Base-by-base conservation (phyloP, 805 yeast genomes). In the Zygoascus flipseniorum region DNA sequence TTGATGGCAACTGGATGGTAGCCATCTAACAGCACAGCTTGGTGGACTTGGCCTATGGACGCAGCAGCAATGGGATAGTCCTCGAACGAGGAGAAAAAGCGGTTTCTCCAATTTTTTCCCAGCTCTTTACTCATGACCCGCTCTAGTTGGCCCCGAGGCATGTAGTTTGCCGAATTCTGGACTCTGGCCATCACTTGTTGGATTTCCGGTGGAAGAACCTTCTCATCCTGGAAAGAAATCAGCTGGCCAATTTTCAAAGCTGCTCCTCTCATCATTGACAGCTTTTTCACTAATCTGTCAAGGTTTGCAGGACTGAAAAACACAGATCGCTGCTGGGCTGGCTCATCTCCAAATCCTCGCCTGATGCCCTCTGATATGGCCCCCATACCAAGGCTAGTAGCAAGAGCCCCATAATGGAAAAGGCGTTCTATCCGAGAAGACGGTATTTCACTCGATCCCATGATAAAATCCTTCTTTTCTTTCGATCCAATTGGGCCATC, bases 211-310 rank as follows among this genome's bases (percentile, higher is more conserved):
- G 99, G 98, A 43, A 92, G 71, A 35, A 92, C 81, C 31, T 86
- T 77, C 56, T 85, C 82, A 67, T 92, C 98, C 69, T 93, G 99
- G 68, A 93, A 92, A 1, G 97, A 88, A 69, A 93, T 72, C 85
- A 93, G 81, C 70, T 93, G 99, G n/a, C 99, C 99, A 53, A 93
- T 79, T 65, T 93, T 93, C 65, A 93, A 75, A 2, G 99, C 99
- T 1, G 98, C 99, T n/a, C 99, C 99, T 65, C 99, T 79, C 99
- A 93, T 93, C 64, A 87, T 82, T 50, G 93, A 81, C 61, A 93
- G 81, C 67, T 89, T 89, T 61, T 81, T 82, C 11, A 96, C 95
- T 74, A 93, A 80, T 51, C 95, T 70, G 62, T 92, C 96, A 44
- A 93, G 82, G 67, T 92, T 93, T 16, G 79, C 78, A 6, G 95